phyloP scores from a whole-genome alignment of 2,329 filamentous ascomycete species.

The Eutypa lata region DNA sequence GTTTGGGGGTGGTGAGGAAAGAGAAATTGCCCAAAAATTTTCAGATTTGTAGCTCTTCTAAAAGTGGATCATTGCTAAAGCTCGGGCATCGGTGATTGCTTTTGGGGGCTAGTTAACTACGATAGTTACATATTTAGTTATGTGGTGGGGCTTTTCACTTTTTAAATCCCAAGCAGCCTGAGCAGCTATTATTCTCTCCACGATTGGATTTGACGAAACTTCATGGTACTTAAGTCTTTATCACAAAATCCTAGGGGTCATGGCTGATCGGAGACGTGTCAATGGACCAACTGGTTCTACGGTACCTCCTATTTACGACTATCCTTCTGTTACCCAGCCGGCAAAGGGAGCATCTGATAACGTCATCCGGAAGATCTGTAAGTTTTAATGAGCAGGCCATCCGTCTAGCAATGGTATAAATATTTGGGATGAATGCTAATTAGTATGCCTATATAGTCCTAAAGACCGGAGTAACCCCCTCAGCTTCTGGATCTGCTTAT shows the following conservation, averaged over 20 bases:
- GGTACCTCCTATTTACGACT: slow-evolving; percentile 67
- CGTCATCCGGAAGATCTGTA: slow-evolving; percentile 83
- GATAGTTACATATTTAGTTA: no score
- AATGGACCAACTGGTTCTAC: slow-evolving; percentile 84
- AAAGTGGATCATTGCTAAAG: slow-evolving; percentile 8
- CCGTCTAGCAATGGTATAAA: neutral
- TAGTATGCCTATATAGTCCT: slow-evolving; percentile 57
- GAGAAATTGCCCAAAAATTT: neutral
- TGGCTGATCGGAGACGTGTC: slow-evolving; percentile 84
- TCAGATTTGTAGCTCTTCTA: neutral
- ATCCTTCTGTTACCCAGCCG: slow-evolving; percentile 39
- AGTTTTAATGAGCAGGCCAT: slow-evolving; percentile 29
- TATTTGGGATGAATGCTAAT: neutral
- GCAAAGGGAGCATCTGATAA: slow-evolving; percentile 60
- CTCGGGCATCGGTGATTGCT: slow-evolving; percentile 1
- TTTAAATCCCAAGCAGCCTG: no score
- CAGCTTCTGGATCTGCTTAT: slow-evolving; percentile 90
- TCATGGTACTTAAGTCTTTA: slow-evolving; percentile 1
- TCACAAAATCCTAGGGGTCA: slow-evolving; percentile 27
- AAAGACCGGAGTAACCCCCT: slow-evolving; percentile 87
- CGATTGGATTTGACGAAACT: slow-evolving; percentile 13
- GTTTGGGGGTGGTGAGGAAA: neutral
- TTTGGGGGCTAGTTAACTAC: no score
- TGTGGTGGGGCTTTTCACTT: neutral
- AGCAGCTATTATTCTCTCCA: neutral